These are phyloP conservation scores for Lipomyces sp. DNA, from an alignment of 805 yeast genomes.

Conservation along the genomic window DNA sequence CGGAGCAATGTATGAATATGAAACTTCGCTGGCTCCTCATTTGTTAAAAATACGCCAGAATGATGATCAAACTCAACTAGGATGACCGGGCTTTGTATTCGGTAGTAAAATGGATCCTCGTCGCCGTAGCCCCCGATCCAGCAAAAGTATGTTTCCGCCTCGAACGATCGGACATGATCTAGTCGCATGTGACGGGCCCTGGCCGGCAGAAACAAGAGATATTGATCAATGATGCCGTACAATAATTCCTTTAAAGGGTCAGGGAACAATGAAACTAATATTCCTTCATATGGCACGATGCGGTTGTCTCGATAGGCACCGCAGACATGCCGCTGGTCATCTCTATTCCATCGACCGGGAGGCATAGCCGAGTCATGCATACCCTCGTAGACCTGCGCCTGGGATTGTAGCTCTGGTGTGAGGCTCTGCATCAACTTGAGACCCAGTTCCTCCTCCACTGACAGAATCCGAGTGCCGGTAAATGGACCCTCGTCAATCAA, in stretches of 20 bases:
- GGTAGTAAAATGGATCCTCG: conserved; percentile 5
- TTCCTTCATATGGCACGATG: conserved; percentile 2
- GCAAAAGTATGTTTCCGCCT: not conserved
- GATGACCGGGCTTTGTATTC: conserved; percentile 6
- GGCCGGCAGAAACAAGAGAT: conserved; percentile 2
- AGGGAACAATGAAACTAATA: not conserved
- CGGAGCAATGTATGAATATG: conserved; percentile 8
- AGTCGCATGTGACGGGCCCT: not conserved
- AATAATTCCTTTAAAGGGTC: not conserved
- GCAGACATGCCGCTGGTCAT: conserved; percentile 7
- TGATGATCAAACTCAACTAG: conserved; percentile 8
- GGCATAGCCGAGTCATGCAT: conserved; percentile 5
- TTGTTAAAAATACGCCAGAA: conserved; percentile 5
- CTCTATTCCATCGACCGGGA: conserved; percentile 5
- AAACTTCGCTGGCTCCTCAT: conserved; percentile 5
- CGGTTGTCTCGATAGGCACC: conserved; percentile 9
- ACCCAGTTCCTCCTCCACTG: conserved; percentile 5
- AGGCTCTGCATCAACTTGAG: conserved; percentile 6
- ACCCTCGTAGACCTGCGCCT: conserved; percentile 1
- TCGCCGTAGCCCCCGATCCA: conserved; percentile 8
- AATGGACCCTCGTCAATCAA: conserved; percentile 4
- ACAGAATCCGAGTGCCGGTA: not conserved
- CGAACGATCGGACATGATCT: not conserved
- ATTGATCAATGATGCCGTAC: conserved; percentile 1
- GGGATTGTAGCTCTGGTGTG: not conserved